phyloP scores from a whole-genome alignment of 345 rosid species.

The Pseudoturritis turrita region DNA sequence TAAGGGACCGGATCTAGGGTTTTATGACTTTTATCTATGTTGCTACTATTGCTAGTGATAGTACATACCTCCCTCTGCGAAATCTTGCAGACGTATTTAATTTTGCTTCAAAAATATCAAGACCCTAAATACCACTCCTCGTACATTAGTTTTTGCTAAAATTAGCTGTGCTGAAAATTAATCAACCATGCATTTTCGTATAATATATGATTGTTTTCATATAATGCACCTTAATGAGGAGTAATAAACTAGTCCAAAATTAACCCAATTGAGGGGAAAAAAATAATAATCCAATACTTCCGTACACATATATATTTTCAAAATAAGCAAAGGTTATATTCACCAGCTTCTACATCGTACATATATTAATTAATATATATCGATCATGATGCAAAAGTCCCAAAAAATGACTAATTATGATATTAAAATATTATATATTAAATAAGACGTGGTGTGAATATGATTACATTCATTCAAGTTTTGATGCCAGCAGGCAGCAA shows the following conservation, averaged over 20 bases:
- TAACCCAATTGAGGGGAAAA: not conserved
- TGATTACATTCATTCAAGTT: slow-evolving; percentile 18
- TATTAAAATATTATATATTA: not conserved
- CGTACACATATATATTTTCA: not conserved
- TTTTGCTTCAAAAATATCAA: slow-evolving; percentile 15
- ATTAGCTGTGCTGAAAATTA: slow-evolving; percentile 3
- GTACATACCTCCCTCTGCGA: slow-evolving; percentile 28
- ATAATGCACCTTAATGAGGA: not conserved
- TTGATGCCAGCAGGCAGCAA: slow-evolving; percentile 12
- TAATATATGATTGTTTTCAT: not conserved
- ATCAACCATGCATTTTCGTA: not conserved
- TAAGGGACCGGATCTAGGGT: slow-evolving; percentile 26
- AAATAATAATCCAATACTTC: not conserved
- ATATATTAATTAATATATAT: not conserved
- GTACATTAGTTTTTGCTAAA: slow-evolving; percentile 25
- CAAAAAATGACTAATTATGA: slow-evolving; percentile 7
- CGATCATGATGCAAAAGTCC: slow-evolving; percentile 15
- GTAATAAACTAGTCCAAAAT: not conserved
- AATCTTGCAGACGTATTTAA: slow-evolving; percentile 31
- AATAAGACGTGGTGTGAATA: slow-evolving; percentile 11
- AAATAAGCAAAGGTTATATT: not conserved
- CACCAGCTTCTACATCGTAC: slow-evolving; percentile 13
- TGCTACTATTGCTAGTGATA: slow-evolving; percentile 27
- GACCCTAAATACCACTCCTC: slow-evolving; percentile 25
- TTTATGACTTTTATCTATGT: slow-evolving; percentile 29